Conservation (phyloP, 768 basidiomycete genomes). For the Trichaptum fuscoviolaceum region DNA sequence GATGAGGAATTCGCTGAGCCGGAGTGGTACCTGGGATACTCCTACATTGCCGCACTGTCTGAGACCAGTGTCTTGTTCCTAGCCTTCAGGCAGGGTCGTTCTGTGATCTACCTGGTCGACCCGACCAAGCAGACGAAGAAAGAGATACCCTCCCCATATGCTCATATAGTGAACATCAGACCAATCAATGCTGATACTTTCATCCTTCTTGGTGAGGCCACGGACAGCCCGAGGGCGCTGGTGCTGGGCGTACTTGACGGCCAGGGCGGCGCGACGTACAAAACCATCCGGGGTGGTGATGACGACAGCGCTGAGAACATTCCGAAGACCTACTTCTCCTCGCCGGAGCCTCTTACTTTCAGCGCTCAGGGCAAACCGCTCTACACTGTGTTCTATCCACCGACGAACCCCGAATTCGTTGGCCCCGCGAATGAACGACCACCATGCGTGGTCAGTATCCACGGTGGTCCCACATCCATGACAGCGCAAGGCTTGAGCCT, state of each 20-base stretch:
- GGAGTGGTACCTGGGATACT: slow-evolving; percentile 48
- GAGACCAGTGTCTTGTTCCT: neutral
- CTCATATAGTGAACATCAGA: neutral
- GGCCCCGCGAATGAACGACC: slow-evolving; percentile 53
- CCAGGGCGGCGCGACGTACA: neutral
- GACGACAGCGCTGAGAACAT: slow-evolving; percentile 17
- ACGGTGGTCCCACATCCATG: slow-evolving; percentile 66
- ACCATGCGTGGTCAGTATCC: slow-evolving; percentile 58
- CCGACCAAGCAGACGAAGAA: neutral
- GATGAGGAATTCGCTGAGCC: slow-evolving; percentile 53
- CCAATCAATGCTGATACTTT: neutral
- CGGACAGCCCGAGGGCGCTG: neutral
- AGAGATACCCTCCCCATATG: neutral
- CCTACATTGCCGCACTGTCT: slow-evolving; percentile 35
- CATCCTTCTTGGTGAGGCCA: neutral
- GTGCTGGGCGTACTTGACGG: neutral
- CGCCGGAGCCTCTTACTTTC: slow-evolving; percentile 45
- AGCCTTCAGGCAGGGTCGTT: neutral
- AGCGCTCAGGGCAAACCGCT: slow-evolving; percentile 35
- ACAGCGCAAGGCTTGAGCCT: slow-evolving; percentile 44
- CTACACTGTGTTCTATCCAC: slow-evolving; percentile 63
- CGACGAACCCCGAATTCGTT: slow-evolving; percentile 55
- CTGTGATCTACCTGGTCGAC: neutral
- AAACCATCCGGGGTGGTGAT: neutral
- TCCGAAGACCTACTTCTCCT: slow-evolving; percentile 37